Evolutionary conservation across 768 basidiomycete species (phyloP).

Genomic region (Tricholoma matsutake): DNA sequence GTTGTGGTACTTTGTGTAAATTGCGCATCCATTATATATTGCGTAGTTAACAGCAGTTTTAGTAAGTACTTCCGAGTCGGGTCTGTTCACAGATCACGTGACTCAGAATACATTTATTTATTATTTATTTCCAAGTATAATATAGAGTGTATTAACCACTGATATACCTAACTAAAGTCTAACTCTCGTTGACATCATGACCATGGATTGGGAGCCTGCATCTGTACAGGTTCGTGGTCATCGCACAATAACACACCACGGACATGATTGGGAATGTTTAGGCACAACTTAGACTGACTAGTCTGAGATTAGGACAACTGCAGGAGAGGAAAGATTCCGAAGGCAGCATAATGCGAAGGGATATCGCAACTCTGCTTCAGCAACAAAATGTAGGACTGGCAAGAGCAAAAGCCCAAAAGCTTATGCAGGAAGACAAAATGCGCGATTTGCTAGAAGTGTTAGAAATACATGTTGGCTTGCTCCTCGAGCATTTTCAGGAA

Average conservation of each 20-base stretch:
- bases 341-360: slow-evolving; percentile 56
- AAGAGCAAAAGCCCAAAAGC: slow-evolving; percentile 67
- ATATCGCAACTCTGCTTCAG: slow-evolving; percentile 64
- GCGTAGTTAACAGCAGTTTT: too few relatives aligned
- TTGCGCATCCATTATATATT: slow-evolving; percentile 10
- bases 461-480: slow-evolving; percentile 62
- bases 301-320: slow-evolving; percentile 64
- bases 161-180: too few relatives aligned
- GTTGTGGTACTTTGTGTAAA: slow-evolving; percentile 6
- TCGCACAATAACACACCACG: not conserved
- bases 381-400: slow-evolving; percentile 62
- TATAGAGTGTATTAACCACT: too few relatives aligned
- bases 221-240: slow-evolving; percentile 33
- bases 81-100: not conserved
- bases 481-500: slow-evolving; percentile 58
- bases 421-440: slow-evolving; percentile 59
- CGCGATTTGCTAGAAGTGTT: slow-evolving; percentile 62
- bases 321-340: slow-evolving; percentile 69
- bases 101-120: not conserved
- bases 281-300: slow-evolving; percentile 61
- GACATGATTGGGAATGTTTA: slow-evolving; percentile 25
- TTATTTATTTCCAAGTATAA: too few relatives aligned
- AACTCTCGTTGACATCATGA: too few relatives aligned
- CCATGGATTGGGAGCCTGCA: slow-evolving; percentile 31
- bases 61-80: too few relatives aligned